phyloP scores from a whole-genome alignment of 2,329 filamentous ascomycete species.

The Cladorrhinum sp. region DNA sequence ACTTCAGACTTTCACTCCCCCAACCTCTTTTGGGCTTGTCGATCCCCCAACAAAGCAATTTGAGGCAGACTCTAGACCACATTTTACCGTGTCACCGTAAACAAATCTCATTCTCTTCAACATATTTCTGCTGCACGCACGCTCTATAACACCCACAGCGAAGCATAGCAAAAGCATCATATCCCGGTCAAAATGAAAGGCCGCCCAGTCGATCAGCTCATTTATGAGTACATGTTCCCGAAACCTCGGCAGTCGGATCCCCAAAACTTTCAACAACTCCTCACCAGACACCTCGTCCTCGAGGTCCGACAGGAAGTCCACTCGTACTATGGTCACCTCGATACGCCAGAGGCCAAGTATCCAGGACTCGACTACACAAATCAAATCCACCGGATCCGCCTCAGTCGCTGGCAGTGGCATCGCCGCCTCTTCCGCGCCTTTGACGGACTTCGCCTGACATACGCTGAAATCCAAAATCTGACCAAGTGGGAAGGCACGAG shows the following conservation, averaged over 20 bases:
- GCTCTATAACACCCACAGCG: neutral
- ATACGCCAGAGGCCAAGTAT: conserved; percentile 77
- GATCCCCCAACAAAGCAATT: conserved; percentile 7
- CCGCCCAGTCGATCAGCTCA: conserved; percentile 65
- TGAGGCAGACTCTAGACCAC: neutral
- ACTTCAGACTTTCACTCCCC: conserved; percentile 1
- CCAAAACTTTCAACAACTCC: conserved; percentile 65
- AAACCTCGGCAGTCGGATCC: conserved; percentile 66
- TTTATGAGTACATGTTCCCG: conserved; percentile 72
- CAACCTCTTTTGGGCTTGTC: conserved; percentile 1
- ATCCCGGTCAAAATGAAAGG: conserved; percentile 60
- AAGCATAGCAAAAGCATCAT: neutral
- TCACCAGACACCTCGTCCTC: conserved; percentile 68
- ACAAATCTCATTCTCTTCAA: neutral
- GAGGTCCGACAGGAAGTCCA: conserved; percentile 78
- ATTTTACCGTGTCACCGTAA: neutral
- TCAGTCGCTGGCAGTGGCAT: conserved; percentile 75
- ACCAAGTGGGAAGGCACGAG: conserved; percentile 82
- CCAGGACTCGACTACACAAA: conserved; percentile 77
- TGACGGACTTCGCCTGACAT: conserved; percentile 65
- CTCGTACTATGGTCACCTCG: conserved; percentile 74
- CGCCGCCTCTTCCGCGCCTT: conserved; percentile 73
- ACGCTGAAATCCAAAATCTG: conserved; percentile 65
- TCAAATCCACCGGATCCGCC: conserved; percentile 70
- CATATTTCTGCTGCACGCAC: neutral